Conservation (phyloP, 306 rosid species). For the Hylodesmum podocarpum region DNA sequence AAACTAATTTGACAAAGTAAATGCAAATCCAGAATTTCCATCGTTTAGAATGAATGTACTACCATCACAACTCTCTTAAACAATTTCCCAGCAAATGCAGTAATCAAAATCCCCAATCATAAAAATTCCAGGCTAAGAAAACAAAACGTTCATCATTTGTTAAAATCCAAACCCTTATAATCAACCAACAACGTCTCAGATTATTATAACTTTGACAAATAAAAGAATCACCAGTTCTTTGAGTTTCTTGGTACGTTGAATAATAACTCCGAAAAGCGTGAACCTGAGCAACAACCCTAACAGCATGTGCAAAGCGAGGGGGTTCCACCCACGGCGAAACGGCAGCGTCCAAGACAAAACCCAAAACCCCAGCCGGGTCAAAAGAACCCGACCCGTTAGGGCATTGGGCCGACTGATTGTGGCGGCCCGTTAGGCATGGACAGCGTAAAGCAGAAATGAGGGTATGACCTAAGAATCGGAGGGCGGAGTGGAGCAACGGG, state of each 20-base stretch:
- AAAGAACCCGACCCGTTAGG: neutral
- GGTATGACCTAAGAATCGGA: slow-evolving; percentile 29
- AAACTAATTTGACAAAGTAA: too few relatives aligned
- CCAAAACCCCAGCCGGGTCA: slow-evolving; percentile 24
- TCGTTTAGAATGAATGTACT: too few relatives aligned
- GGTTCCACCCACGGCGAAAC: slow-evolving; percentile 38
- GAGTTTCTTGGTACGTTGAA: neutral
- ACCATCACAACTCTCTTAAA: too few relatives aligned
- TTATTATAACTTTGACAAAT: too few relatives aligned
- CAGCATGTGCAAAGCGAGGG: slow-evolving; percentile 26
- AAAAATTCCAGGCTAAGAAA: too few relatives aligned
- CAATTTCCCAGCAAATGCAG: neutral
- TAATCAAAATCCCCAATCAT: neutral
- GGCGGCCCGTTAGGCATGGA: slow-evolving; percentile 1
- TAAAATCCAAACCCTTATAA: neutral
- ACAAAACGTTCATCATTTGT: neutral
- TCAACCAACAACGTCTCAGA: too few relatives aligned
- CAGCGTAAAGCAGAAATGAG: slow-evolving; percentile 26
- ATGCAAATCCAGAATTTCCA: too few relatives aligned
- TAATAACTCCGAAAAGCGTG: slow-evolving; percentile 40
- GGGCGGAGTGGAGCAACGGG: slow-evolving; percentile 25
- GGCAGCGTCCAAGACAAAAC: slow-evolving; percentile 32
- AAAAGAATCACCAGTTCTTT: too few relatives aligned
- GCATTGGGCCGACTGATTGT: neutral
- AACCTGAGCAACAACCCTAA: slow-evolving; percentile 29